A percentile compares a stretch with the other conserved stretches of the same genome.
These are phyloP conservation scores for Fallopia convolvulus DNA, from an alignment of 148 eudicot genomes.

Conservation along the genomic window DNA sequence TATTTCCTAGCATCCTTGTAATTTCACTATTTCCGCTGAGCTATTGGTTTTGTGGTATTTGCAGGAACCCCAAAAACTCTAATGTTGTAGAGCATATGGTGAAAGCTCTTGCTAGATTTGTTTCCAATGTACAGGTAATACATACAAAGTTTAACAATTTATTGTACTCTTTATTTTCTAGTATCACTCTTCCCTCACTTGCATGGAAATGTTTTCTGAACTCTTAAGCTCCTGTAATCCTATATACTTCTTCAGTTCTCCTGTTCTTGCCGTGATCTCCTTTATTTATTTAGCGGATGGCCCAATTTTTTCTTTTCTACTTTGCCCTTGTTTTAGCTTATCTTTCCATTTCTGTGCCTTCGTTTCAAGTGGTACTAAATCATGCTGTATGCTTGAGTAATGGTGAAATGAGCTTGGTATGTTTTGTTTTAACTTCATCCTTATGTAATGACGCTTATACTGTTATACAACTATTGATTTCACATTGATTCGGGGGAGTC, in stretches of 20 bases:
- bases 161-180: slow-evolving; percentile 1
- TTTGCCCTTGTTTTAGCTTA: not conserved
- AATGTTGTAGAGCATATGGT: slow-evolving; percentile 92
- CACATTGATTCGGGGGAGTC: not conserved
- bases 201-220: not conserved
- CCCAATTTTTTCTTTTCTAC: not conserved
- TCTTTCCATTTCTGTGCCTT: not conserved
- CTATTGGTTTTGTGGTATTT: slow-evolving; percentile 11
- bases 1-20: not conserved
- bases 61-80: slow-evolving; percentile 88
- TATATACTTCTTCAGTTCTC: not conserved
- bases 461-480: not conserved
- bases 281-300: not conserved
- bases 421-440: not conserved
- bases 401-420: not conserved
- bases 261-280: not conserved
- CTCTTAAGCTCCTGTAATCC: not conserved
- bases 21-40: slow-evolving; percentile 2
- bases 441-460: not conserved
- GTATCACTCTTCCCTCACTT: not conserved
- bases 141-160: not conserved
- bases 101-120: slow-evolving; percentile 97
- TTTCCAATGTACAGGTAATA: slow-evolving; percentile 83
- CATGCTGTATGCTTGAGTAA: not conserved
- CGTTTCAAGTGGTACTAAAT: not conserved